Conservation (phyloP, 495 filamentous ascomycete genomes). For the Aspergillus hancockii region DNA sequence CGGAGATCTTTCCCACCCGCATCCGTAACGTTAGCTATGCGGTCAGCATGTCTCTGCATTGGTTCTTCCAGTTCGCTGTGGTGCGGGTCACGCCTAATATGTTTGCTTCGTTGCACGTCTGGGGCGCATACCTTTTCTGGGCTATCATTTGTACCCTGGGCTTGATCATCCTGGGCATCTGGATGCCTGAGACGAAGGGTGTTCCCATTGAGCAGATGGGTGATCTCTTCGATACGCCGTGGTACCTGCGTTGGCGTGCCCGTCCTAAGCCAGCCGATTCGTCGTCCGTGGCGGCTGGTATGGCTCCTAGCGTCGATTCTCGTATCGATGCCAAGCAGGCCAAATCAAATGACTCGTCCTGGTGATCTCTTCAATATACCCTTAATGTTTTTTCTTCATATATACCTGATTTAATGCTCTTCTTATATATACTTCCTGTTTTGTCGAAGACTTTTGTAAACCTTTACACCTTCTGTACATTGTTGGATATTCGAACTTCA, state of each 20-base stretch:
- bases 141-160: constrained; percentile 41
- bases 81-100: constrained; percentile 50
- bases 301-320: background rate
- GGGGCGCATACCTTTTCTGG: constrained; percentile 52
- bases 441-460: background rate
- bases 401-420: background rate
- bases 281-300: constrained; percentile 7
- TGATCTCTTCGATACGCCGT: constrained; percentile 44
- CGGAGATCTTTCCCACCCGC: constrained; percentile 49
- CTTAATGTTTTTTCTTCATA: background rate
- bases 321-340: constrained; percentile 6
- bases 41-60: constrained; percentile 45
- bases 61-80: constrained; percentile 53
- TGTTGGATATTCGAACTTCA: too few relatives aligned
- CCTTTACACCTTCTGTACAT: too few relatives aligned
- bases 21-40: constrained; percentile 48
- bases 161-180: constrained; percentile 44
- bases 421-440: background rate
- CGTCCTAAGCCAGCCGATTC: constrained; percentile 18
- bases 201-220: constrained; percentile 49
- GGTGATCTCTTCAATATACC: background rate
- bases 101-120: constrained; percentile 43
- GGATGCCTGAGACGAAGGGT: constrained; percentile 49
- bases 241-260: constrained; percentile 47
- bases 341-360: background rate